phyloP scores from a whole-genome alignment of 352 stramenopile species.

The Phytophthora rubi region DNA sequence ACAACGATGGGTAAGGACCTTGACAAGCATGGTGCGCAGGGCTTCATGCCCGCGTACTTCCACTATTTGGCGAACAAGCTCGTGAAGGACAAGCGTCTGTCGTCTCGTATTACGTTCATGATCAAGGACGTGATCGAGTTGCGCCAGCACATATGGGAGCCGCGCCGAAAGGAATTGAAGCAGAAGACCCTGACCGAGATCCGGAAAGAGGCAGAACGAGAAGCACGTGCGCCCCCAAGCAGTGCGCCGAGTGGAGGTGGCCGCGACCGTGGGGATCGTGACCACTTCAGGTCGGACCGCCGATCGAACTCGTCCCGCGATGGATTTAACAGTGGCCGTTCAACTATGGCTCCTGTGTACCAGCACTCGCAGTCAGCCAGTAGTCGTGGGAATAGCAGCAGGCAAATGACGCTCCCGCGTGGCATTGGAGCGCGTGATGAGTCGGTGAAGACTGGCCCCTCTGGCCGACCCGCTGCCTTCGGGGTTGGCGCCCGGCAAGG shows the following conservation, averaged over 20 bases:
- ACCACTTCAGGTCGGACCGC: conserved; percentile 51
- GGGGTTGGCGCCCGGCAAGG: conserved; percentile 31
- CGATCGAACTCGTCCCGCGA: conserved; percentile 67
- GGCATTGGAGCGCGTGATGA: conserved; percentile 61
- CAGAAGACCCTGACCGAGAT: conserved; percentile 96
- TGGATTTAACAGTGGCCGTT: conserved; percentile 50
- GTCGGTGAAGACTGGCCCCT: conserved; percentile 64
- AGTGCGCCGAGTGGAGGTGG: conserved; percentile 53
- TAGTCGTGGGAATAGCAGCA: conserved; percentile 44
- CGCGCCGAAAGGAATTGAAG: conserved; percentile 94
- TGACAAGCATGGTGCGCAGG: conserved; percentile 61
- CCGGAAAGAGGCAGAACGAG: conserved; percentile 92
- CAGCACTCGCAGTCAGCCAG: conserved; percentile 61
- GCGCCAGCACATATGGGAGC: conserved; percentile 91
- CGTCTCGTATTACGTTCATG: conserved; percentile 94
- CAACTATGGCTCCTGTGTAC: conserved; percentile 67
- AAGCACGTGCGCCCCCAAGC: conserved; percentile 65
- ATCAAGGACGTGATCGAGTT: conserved; percentile 96
- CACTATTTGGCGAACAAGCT: conserved; percentile 79
- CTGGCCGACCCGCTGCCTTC: conserved; percentile 61
- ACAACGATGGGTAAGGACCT: conserved; percentile 88
- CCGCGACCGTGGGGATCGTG: conserved; percentile 40
- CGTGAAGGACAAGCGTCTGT: conserved; percentile 87
- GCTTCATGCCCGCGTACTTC: conserved; percentile 79
- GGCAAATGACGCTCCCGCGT: conserved; percentile 53